A percentile compares a stretch with the other conserved stretches of the same genome.
phyloP scores from a whole-genome alignment of 495 filamentous ascomycete species.

The Penicillium coffeae region DNA sequence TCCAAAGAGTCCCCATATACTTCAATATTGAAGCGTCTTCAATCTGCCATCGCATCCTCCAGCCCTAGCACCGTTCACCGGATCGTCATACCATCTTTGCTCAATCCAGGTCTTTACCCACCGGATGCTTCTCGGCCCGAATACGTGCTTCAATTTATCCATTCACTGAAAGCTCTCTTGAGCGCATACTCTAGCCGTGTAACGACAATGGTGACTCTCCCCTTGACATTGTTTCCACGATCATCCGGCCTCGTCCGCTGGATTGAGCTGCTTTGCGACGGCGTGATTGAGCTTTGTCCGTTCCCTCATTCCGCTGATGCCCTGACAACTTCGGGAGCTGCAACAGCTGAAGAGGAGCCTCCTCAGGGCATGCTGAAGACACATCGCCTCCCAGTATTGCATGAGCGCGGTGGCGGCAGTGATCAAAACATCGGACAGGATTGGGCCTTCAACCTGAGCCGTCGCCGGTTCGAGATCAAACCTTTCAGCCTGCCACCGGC shows the following conservation, averaged over 20 bases:
- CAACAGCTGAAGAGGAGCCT: constrained; percentile 60
- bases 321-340: constrained; percentile 49
- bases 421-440: constrained; percentile 71
- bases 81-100: constrained; percentile 73
- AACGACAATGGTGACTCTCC: constrained; percentile 73
- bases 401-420: constrained; percentile 81
- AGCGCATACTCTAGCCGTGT: constrained; percentile 60
- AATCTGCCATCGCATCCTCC: constrained; percentile 52
- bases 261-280: constrained; percentile 82
- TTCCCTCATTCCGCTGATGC: constrained; percentile 67
- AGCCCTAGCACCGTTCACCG: constrained; percentile 67
- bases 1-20: constrained; percentile 59
- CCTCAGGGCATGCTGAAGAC: constrained; percentile 83
- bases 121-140: constrained; percentile 61
- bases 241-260: constrained; percentile 75
- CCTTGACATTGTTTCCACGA: constrained; percentile 77
- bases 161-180: constrained; percentile 70
- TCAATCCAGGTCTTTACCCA: constrained; percentile 80
- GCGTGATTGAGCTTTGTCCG: constrained; percentile 82
- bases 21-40: constrained; percentile 58
- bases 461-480: constrained; percentile 78
- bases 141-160: constrained; percentile 77
- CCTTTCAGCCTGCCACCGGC: constrained; percentile 86
- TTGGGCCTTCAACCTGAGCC: constrained; percentile 82
- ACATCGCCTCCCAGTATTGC: constrained; percentile 76